Base-by-base conservation (phyloP, 495 filamentous ascomycete genomes). In the Apodospora peruviana region DNA sequence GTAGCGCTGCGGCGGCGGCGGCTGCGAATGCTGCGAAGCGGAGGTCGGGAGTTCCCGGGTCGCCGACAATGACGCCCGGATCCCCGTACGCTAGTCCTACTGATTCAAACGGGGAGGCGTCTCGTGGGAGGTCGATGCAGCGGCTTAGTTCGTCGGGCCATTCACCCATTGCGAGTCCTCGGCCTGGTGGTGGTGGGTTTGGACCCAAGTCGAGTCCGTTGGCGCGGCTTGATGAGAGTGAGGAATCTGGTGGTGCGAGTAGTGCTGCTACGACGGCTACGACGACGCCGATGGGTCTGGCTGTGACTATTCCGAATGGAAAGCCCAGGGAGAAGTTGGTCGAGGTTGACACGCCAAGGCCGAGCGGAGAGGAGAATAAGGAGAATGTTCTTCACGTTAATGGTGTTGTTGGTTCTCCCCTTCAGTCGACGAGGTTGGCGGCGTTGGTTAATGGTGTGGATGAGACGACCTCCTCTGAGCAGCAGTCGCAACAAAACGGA, bases 41-140 rank as follows among this genome's bases (percentile, higher is more conserved):
- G 23, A 74, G 50, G 42, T 74, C 73, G 4, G 58, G 52, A 23
- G 66, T 60, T 36, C 47, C 59, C 4, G 62, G 63, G 40, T 72
- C 72, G 34, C 67, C 68, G 7, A 64, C 73, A 38, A n/a, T n/a
- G n/a, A 66, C 65, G 19, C 49, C 64, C n/a, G 68, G 64, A 18
- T 81, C 79, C n/a, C 78, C 78, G 24, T 80, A 80, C 47, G 60
- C 67, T 23, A 77, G 65, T 50, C 75, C 78, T 17, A 59, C 66
- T 3, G 74, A 77, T 10, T 60, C 62, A 23, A 64, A 62, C 43
- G 65, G 64, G 23, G 76, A 78, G 45, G 47, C 23, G 29, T 52
- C 65, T 40, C 71, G 79, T 35, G 78, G 79, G 36, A 68, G 78
- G 27, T 74, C 77, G 3, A 65, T 77, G 62, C 78, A 81, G 21